Evolutionary conservation across 352 stramenopile species (phyloP).

Genomic region (Peronospora destructor): DNA sequence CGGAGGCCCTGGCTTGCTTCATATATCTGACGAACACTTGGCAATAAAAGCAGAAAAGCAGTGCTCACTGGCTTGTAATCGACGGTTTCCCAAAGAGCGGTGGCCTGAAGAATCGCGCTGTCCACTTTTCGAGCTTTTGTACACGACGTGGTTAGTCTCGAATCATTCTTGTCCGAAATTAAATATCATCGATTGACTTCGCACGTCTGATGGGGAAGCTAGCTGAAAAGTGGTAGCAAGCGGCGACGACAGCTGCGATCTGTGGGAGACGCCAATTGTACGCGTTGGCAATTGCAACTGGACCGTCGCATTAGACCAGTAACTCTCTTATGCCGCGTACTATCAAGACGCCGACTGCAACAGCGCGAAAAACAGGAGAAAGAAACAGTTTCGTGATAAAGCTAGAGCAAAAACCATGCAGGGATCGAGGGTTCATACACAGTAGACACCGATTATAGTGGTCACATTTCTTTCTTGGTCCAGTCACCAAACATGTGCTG

Average conservation of each 20-base stretch:
- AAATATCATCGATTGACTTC: slow-evolving; percentile 7
- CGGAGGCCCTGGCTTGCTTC: slow-evolving; percentile 11
- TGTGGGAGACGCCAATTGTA: slow-evolving; percentile 39
- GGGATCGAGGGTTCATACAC: neutral
- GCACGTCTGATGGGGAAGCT: slow-evolving; percentile 14
- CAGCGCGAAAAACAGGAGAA: slow-evolving; percentile 9
- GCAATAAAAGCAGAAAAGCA: slow-evolving; percentile 5
- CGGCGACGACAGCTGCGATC: slow-evolving; percentile 33
- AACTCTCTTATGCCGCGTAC: slow-evolving; percentile 44
- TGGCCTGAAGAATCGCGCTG: neutral
- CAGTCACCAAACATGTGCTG: slow-evolving; percentile 78
- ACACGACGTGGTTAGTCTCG: slow-evolving; percentile 14
- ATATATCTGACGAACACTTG: slow-evolving; percentile 15
- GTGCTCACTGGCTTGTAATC: too few species aligned
- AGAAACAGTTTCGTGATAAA: slow-evolving; percentile 6
- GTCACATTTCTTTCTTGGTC: slow-evolving; percentile 76
- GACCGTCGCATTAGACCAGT: slow-evolving; percentile 36
- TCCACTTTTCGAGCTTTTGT: slow-evolving; percentile 24
- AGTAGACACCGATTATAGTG: slow-evolving; percentile 3
- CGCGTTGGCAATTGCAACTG: slow-evolving; percentile 38
- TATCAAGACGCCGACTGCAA: slow-evolving; percentile 28
- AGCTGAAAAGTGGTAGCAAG: slow-evolving; percentile 17
- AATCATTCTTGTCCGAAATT: slow-evolving; percentile 3
- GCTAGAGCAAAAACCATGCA: slow-evolving; percentile 5
- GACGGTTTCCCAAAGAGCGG: neutral